These are phyloP conservation scores for Biscutella laevigata DNA, from an alignment of 441 rosid species.

Conservation along the genomic window DNA sequence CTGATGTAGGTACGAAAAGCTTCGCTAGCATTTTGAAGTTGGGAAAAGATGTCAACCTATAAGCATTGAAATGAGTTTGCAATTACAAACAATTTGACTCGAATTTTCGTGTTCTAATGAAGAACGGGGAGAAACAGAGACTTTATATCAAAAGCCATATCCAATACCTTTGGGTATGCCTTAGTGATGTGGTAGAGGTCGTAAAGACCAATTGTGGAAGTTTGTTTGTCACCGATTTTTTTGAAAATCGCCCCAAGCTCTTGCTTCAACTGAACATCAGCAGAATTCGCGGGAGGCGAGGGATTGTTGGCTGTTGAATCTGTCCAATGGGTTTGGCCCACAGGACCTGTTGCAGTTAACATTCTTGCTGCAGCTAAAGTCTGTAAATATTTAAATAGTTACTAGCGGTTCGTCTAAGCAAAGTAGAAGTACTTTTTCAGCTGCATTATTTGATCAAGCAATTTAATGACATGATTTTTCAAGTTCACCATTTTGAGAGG, in stretches of 20 bases:
- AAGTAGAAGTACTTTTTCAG: too few relatives aligned
- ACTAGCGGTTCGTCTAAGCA: too few relatives aligned
- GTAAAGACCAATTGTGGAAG: constrained; percentile 86
- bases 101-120: background rate
- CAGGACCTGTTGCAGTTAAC: constrained; percentile 90
- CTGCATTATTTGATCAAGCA: background rate
- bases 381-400: constrained; percentile 38
- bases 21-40: constrained; percentile 99
- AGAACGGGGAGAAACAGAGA: background rate
- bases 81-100: background rate
- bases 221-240: constrained; percentile 98
- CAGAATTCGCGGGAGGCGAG: constrained; percentile 65
- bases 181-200: constrained; percentile 96
- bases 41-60: constrained; percentile 96
- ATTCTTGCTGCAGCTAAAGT: constrained; percentile 99
- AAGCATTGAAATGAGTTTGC: constrained; percentile 16
- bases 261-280: constrained; percentile 98
- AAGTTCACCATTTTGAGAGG: background rate
- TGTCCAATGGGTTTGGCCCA: constrained; percentile 93
- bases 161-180: constrained; percentile 78
- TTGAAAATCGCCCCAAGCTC: constrained; percentile 99
- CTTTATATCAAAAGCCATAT: constrained; percentile 8
- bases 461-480: constrained; percentile 3
- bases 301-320: constrained; percentile 88
- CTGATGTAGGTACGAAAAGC: constrained; percentile 98